These are phyloP conservation scores for Coemansia erecta DNA, from an alignment of 192 early-diverging fungal genomes.

Conservation along the genomic window DNA sequence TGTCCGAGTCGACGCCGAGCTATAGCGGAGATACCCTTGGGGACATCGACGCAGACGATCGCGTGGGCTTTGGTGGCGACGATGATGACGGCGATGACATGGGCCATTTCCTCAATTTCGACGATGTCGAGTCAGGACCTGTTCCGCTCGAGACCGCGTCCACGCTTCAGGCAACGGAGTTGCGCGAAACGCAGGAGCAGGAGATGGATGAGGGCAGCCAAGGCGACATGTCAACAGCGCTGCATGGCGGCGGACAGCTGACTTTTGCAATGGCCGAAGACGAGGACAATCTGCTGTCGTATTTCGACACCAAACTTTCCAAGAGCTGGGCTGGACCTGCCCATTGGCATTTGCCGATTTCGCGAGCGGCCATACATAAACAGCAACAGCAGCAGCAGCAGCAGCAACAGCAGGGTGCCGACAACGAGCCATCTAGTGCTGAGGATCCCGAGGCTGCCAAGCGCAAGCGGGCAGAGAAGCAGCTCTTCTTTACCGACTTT, in stretches of 20 bases:
- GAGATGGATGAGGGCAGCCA: not conserved
- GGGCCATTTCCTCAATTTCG: constrained; percentile 44
- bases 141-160: constrained; percentile 40
- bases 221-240: constrained; percentile 8
- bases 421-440: constrained; percentile 13
- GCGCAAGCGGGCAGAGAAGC: constrained; percentile 55
- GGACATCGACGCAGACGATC: constrained; percentile 26
- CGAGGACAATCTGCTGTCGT: constrained; percentile 71
- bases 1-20: constrained; percentile 7
- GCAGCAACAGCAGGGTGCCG: constrained; percentile 16
- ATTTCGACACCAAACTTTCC: constrained; percentile 82
- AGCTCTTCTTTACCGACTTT: constrained; percentile 61
- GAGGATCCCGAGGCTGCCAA: constrained; percentile 40
- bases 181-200: constrained; percentile 24
- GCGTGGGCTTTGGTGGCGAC: no score
- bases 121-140: constrained; percentile 41
- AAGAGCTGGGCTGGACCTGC: constrained; percentile 92
- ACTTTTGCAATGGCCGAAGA: constrained; percentile 52
- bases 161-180: constrained; percentile 34
- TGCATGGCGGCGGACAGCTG: constrained; percentile 23
- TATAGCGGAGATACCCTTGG: constrained; percentile 17
- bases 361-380: constrained; percentile 41
- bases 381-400: constrained; percentile 17
- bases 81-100: constrained; percentile 41
- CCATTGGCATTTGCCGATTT: constrained; percentile 76